Percentiles rank a stretch among this genome's conserved stretches.
phyloP scores from a whole-genome alignment of 257 asterid species.

The Capsicum pubescens region DNA sequence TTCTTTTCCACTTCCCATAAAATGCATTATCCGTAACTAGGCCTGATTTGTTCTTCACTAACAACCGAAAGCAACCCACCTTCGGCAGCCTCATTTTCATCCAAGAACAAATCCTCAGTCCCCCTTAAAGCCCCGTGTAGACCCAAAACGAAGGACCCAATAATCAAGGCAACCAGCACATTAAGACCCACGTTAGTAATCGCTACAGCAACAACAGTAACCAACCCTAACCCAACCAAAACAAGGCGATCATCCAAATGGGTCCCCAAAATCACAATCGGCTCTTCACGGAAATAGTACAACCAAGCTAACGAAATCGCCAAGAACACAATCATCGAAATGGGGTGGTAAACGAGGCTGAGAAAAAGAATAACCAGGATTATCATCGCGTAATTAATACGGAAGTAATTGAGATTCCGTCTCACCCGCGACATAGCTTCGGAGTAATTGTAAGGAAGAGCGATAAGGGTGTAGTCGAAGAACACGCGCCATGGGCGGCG shows the following conservation, averaged over 20 bases:
- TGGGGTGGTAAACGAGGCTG: conserved; percentile 80
- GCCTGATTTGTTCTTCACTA: conserved; percentile 40
- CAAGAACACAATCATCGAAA: conserved; percentile 81
- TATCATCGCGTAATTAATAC: conserved; percentile 71
- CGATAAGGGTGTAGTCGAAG: conserved; percentile 52
- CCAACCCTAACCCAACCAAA: conserved; percentile 55
- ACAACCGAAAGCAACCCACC: conserved; percentile 81
- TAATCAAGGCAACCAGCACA: conserved; percentile 72
- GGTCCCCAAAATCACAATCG: conserved; percentile 52
- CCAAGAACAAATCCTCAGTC: conserved; percentile 75
- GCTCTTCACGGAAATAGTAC: conserved; percentile 65
- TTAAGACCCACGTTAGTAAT: conserved; percentile 64
- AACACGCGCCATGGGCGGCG: conserved; percentile 78
- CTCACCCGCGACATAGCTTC: conserved; percentile 72
- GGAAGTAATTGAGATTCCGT: conserved; percentile 73
- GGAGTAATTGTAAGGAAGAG: conserved; percentile 62
- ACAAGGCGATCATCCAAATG: conserved; percentile 63
- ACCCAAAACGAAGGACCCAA: conserved; percentile 58
- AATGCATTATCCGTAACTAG: conserved; percentile 17
- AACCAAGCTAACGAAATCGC: conserved; percentile 59
- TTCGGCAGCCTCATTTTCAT: conserved; percentile 74
- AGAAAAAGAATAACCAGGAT: conserved; percentile 65
- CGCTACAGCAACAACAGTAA: conserved; percentile 72
- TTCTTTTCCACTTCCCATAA: not conserved
- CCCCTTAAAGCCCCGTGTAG: conserved; percentile 66